phyloP scores from a whole-genome alignment of 2,329 filamentous ascomycete genomes.

The Colletotrichum salicis region DNA sequence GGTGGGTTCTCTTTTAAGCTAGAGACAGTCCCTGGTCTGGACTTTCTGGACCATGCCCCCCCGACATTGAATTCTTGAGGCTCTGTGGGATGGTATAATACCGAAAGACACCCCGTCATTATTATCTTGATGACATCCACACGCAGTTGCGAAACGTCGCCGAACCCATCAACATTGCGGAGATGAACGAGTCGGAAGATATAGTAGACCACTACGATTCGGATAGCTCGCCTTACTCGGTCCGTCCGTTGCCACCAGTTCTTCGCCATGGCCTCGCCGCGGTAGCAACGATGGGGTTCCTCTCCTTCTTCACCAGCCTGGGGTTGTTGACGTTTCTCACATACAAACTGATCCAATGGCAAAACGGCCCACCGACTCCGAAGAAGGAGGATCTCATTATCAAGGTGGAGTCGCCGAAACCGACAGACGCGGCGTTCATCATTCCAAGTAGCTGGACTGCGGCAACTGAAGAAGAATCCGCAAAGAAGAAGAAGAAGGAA shows the following conservation, averaged over 20 bases:
- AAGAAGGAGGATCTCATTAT: constrained; percentile 3
- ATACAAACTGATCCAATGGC: constrained; percentile 50
- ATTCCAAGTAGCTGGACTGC: constrained; percentile 41
- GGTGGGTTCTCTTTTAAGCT: background rate
- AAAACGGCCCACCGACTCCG: constrained; percentile 37
- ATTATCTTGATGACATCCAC: constrained; percentile 1
- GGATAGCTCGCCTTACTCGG: constrained; percentile 42
- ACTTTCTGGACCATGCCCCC: background rate
- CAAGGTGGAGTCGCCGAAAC: constrained; percentile 26
- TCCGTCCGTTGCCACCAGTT: constrained; percentile 48
- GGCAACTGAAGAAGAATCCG: constrained; percentile 33
- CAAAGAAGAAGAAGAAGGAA: constrained; percentile 5
- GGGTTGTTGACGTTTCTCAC: constrained; percentile 48
- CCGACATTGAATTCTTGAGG: background rate
- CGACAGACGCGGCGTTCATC: constrained; percentile 39
- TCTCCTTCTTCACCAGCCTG: constrained; percentile 49
- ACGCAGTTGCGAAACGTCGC: constrained; percentile 19
- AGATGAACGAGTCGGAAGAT: constrained; percentile 34
- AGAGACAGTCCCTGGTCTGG: background rate
- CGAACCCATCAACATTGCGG: constrained; percentile 27
- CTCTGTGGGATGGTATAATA: constrained; percentile 7
- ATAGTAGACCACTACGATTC: constrained; percentile 38
- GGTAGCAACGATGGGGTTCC: constrained; percentile 49
- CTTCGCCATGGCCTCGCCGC: constrained; percentile 49
- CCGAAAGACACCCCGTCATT: background rate